Percentiles rank a stretch among this genome's conserved stretches.
These are phyloP conservation scores for Conticribra weissflogii DNA, from an alignment of 108 stramenopile species.

Conservation along the genomic window DNA sequence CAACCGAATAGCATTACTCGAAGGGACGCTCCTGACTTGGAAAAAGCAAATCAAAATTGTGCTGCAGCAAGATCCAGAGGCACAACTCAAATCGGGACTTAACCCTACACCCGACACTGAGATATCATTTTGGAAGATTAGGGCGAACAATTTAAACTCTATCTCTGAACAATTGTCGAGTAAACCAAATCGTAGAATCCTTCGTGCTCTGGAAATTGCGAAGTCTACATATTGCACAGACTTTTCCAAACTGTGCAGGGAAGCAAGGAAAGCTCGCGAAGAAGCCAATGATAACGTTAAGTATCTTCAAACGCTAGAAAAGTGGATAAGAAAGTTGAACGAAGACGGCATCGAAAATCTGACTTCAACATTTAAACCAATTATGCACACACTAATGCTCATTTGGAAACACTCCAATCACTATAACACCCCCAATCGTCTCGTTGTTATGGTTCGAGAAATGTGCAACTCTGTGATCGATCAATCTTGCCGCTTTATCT, in stretches of 20 bases:
- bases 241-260: slow-evolving; percentile 89
- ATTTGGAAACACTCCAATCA: slow-evolving; percentile 93
- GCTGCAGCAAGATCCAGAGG: slow-evolving; percentile 90
- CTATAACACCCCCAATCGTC: slow-evolving; percentile 90
- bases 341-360: slow-evolving; percentile 64
- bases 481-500: slow-evolving; percentile 82
- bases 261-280: slow-evolving; percentile 79
- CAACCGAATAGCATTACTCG: slow-evolving; percentile 85
- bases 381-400: slow-evolving; percentile 83
- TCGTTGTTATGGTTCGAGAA: slow-evolving; percentile 88
- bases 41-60: slow-evolving; percentile 92
- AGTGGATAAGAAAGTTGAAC: slow-evolving; percentile 63
- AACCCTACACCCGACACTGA: slow-evolving; percentile 91
- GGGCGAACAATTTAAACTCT: slow-evolving; percentile 85
- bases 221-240: slow-evolving; percentile 88
- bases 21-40: slow-evolving; percentile 91
- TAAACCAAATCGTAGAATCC: slow-evolving; percentile 75
- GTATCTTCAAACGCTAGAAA: slow-evolving; percentile 85
- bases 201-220: slow-evolving; percentile 74
- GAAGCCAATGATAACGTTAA: slow-evolving; percentile 93
- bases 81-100: slow-evolving; percentile 75
- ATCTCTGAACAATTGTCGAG: slow-evolving; percentile 91
- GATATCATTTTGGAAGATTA: slow-evolving; percentile 88
- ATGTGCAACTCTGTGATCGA: slow-evolving; percentile 89
- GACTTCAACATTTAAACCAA: slow-evolving; percentile 80